These are phyloP conservation scores for Parastagonospora avenae DNA, from an alignment of 2,329 filamentous ascomycete species.

Conservation along the genomic window DNA sequence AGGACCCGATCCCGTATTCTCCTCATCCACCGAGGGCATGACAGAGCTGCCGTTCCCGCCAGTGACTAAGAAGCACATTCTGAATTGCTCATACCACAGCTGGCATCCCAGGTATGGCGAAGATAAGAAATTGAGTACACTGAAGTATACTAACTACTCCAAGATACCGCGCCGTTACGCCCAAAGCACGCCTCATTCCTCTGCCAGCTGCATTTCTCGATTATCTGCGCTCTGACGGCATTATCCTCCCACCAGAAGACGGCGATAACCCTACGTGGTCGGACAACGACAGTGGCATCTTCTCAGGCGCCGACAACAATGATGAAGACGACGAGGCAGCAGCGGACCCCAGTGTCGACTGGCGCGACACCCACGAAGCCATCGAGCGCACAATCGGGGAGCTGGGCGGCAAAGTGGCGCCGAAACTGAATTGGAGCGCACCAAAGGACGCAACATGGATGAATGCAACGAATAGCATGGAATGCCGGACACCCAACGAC, in stretches of 20 bases:
- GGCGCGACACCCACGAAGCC: constrained; percentile 73
- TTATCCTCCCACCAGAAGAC: constrained; percentile 78
- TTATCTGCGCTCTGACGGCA: constrained; percentile 91
- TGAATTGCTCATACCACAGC: constrained; percentile 90
- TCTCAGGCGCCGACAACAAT: constrained; percentile 51
- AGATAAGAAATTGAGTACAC: no score
- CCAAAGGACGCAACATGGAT: constrained; percentile 98
- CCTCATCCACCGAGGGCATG: constrained; percentile 17
- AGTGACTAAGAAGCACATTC: constrained; percentile 81
- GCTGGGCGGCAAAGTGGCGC: constrained; percentile 83
- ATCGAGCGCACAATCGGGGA: constrained; percentile 80
- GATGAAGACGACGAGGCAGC: constrained; percentile 61
- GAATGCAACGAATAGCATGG: constrained; percentile 82
- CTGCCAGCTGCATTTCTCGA: constrained; percentile 76
- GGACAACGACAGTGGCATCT: constrained; percentile 59
- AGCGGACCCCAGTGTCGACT: constrained; percentile 64
- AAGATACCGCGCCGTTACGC: constrained; percentile 78
- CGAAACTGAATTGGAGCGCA: constrained; percentile 96
- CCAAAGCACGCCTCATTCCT: constrained; percentile 84
- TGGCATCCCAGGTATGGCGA: constrained; percentile 76
- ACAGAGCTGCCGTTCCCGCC: constrained; percentile 74
- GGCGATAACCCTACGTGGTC: constrained; percentile 51
- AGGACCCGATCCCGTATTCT: neutral
- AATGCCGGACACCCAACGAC: constrained; percentile 86
- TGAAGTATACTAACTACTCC: constrained; percentile 7